These are phyloP conservation scores for Fomitopsis pinicola DNA, from an alignment of 1,284 basidiomycete genomes.

Conservation along the genomic window DNA sequence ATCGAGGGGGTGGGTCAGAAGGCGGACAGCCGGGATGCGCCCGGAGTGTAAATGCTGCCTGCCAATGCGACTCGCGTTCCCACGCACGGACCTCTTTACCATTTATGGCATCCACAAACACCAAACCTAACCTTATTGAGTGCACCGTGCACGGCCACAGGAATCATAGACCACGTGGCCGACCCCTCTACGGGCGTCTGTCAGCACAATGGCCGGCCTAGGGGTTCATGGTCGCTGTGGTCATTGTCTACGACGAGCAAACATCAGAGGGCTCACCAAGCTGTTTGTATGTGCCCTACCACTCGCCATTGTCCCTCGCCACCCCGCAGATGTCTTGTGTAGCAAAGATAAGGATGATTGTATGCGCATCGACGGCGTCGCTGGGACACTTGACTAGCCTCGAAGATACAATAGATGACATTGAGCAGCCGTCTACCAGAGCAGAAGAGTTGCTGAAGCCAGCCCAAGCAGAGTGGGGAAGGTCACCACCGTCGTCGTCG, in stretches of 20 bases:
- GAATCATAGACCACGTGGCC: conserved; percentile 20
- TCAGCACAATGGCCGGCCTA: conserved; percentile 3
- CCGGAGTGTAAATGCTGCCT: conserved; percentile 23
- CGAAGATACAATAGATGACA: conserved; percentile 3
- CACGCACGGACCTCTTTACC: conserved; percentile 27
- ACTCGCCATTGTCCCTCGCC: not conserved
- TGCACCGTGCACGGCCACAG: conserved; percentile 7
- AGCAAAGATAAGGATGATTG: conserved; percentile 3
- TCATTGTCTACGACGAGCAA: conserved; percentile 15
- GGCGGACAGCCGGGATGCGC: conserved; percentile 29
- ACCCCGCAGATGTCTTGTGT: not conserved
- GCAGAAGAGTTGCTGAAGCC: conserved; percentile 13
- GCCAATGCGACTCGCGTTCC: conserved; percentile 17
- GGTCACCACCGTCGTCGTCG: not conserved
- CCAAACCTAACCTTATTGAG: conserved; percentile 24
- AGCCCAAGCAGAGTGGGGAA: not conserved
- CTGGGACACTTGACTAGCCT: not conserved
- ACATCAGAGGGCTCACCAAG: conserved; percentile 1
- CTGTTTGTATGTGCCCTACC: not conserved
- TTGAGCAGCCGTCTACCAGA: conserved; percentile 4
- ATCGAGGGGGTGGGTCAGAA: conserved; percentile 32
- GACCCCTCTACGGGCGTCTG: conserved; percentile 16
- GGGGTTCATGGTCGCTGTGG: conserved; percentile 2
- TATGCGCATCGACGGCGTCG: conserved; percentile 1
- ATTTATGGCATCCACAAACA: conserved; percentile 14